A percentile compares a stretch with the other conserved stretches of the same genome.
Conservation (phyloP, 1,284 basidiomycete genomes). For the Meripilus lineatus region DNA sequence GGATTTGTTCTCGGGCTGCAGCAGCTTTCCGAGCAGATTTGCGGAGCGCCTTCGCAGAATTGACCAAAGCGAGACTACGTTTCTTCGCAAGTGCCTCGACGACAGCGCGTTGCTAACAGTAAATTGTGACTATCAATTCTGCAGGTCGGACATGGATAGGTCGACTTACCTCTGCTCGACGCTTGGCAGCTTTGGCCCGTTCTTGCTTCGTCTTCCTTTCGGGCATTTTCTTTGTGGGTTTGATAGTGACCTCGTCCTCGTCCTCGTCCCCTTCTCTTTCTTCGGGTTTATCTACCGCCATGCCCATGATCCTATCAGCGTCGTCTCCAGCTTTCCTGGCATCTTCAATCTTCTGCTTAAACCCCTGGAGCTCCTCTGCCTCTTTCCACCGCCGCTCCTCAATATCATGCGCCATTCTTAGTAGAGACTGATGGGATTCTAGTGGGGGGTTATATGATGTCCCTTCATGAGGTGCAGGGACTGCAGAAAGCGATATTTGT, state of each 20-base stretch:
- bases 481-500: constrained; percentile 57
- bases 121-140: constrained; percentile 3
- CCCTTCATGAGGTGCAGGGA: constrained; percentile 78
- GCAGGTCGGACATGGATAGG: neutral
- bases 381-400: constrained; percentile 59
- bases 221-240: constrained; percentile 40
- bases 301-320: constrained; percentile 62
- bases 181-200: constrained; percentile 54
- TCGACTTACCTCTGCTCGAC: constrained; percentile 53
- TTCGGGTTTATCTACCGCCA: constrained; percentile 34
- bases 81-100: constrained; percentile 54
- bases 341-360: constrained; percentile 51
- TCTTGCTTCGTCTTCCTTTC: constrained; percentile 75
- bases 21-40: constrained; percentile 37
- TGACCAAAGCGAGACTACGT: constrained; percentile 52
- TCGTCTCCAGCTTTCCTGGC: constrained; percentile 33
- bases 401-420: constrained; percentile 65
- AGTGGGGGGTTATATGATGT: constrained; percentile 92
- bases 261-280: constrained; percentile 29
- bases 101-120: constrained; percentile 54
- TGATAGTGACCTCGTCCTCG: constrained; percentile 25
- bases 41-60: constrained; percentile 48
- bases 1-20: constrained; percentile 39
- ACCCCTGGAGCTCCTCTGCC: constrained; percentile 49
- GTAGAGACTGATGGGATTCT: constrained; percentile 70